Base-by-base conservation (phyloP, 75 land plant species). In the Cupressus sempervirens region DNA sequence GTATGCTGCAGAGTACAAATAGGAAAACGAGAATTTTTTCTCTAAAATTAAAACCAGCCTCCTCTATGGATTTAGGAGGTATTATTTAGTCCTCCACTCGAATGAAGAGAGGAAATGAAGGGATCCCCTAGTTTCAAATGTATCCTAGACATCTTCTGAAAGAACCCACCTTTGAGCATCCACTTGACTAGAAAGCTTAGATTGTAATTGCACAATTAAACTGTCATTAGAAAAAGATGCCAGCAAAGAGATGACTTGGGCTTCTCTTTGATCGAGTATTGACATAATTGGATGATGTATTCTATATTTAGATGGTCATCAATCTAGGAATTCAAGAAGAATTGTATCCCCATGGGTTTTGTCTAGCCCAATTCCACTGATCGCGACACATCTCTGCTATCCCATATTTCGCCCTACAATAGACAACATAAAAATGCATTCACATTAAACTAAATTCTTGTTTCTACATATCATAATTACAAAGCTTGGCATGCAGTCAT, bases 311-410 rank as follows among this genome's bases (percentile, higher is more conserved):
- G 79, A 76, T 7, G 20, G 26, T 40, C 29, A 45, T 79, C 46
- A 79, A 79, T 79, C 81, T 45, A 40, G 29, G 9, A 41, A 23
- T 45, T 79, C 81, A 45, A 3, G 81, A 46, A 16, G 87, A 26
- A 52, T 43, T 50, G 68, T 96, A 95, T 13, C 97, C 98, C 89
- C 88, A 93, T 52, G 98, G 98, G 70, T 96, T 96, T 41, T 92
- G 92, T 85, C 90, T 90, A 26, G 98, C 96, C 96, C 98, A 94
- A 46, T 93, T 96, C 96, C 97, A 96, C 72, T 96, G 97, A 85
- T 96, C 97, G 76, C 91, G 88, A 85, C 96, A 93, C 93, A 96
- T 96, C 84, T 96, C 98, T 23, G 88, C 90, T 52, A 96, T 88
- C 1, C 97, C 97, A 91, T 89, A 91, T 75, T 90, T 93, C 35